Evolutionary conservation across 352 stramenopile species (phyloP), one percentile per base, ranked within the genome.

Genomic region (Globisporangium camurandrum): DNA sequence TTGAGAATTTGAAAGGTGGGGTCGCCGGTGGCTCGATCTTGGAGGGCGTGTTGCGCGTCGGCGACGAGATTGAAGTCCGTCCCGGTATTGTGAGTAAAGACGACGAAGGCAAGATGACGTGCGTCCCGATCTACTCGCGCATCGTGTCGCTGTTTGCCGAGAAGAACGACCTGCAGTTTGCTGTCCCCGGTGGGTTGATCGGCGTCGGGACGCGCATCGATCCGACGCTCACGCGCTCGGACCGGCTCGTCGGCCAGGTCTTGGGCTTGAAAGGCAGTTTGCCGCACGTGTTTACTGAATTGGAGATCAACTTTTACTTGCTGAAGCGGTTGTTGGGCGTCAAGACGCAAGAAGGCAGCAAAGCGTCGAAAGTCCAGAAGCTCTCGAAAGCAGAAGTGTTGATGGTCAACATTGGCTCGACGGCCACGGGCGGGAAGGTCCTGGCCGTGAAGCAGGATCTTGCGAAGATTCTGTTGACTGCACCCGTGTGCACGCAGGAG

Each of bases 401-500:
- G 38, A 99, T 99, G 96, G 95, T 99, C 27, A 99, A 99, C 82
- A 99, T 99, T 70, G 97, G 97, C 30, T 98, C 91, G 39, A 99
- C 97, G 12, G 95, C 95, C 17, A 99, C 97, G n/a, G 97, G 96
- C 50, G 97, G 96, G 56, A 94, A 93, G 66, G 80, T 95, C 58
- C 73, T 96, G 47, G 93, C 88, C 46, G 92, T 97, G 52, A 98
- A 98, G 81, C 86, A 96, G 62, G 96, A 99, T 82, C 70, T 99
- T 52, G 97, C 97, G 34, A 99, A 99, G 79, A 98, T 99, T 71
- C 70, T 97, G 48, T 77, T 99, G 45, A 99, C 96, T n/a, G 90
- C 98, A 54, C 97, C 97, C 16, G 97, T 99, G 58, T 99, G 97
- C 83, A 99, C 97, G 52, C 82, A 98, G 69, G 96, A 99, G 75